Conservation (phyloP, 352 stramenopile genomes). For the Phytophthora citricola region DNA sequence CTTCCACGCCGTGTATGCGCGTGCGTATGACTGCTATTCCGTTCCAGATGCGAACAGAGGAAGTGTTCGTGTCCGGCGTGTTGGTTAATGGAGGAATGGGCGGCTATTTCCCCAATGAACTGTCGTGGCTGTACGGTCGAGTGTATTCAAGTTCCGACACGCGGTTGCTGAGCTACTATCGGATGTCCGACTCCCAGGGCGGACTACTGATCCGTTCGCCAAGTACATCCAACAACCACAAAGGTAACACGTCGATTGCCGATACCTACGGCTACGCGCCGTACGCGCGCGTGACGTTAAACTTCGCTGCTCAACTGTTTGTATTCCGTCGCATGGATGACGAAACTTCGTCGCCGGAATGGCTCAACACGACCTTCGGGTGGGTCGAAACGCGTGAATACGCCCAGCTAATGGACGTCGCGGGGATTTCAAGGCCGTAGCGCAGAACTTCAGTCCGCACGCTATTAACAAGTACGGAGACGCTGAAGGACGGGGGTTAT, state of each 20-base stretch:
- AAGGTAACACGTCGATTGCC: conserved; percentile 67
- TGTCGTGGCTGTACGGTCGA: conserved; percentile 71
- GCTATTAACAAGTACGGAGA: conserved; percentile 82
- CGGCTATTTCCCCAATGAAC: conserved; percentile 65
- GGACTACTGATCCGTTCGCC: conserved; percentile 71
- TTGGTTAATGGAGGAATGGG: conserved; percentile 77
- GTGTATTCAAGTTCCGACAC: conserved; percentile 75
- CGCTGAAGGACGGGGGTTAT: conserved; percentile 57
- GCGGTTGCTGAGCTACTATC: conserved; percentile 80
- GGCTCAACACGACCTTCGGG: conserved; percentile 65
- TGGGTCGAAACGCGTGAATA: conserved; percentile 73
- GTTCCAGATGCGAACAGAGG: conserved; percentile 76
- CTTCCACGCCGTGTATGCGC: conserved; percentile 65
- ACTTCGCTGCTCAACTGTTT: conserved; percentile 78
- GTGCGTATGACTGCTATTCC: conserved; percentile 75
- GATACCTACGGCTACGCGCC: conserved; percentile 59
- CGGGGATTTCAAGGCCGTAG: conserved; percentile 67
- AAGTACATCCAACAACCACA: conserved; percentile 79
- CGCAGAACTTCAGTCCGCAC: conserved; percentile 66
- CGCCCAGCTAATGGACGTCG: conserved; percentile 66
- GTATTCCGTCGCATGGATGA: conserved; percentile 76
- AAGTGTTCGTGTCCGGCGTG: conserved; percentile 57
- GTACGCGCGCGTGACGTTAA: conserved; percentile 74
- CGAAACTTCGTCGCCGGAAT: conserved; percentile 60
- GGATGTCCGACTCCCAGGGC: conserved; percentile 70